Conservation (phyloP, 1,284 basidiomycete species). For the Apiotrichum siamense region DNA sequence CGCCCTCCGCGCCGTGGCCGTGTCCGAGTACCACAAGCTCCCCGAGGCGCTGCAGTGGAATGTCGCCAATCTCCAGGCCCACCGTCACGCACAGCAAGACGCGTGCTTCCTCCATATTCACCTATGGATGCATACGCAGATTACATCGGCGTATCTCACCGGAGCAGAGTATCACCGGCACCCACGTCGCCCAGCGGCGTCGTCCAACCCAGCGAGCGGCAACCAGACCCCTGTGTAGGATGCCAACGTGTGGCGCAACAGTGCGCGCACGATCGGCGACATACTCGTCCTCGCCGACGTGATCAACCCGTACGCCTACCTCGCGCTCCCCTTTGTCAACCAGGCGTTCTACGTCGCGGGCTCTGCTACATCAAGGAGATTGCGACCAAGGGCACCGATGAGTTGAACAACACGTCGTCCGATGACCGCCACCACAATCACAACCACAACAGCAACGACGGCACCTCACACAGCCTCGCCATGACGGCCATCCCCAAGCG, state of each 20-base stretch:
- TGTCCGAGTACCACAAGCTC: conserved; percentile 22
- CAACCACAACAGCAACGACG: no score
- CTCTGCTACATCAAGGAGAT: conserved; percentile 32
- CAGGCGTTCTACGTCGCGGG: conserved; percentile 32
- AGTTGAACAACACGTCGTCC: no score
- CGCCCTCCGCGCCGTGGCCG: conserved; percentile 5
- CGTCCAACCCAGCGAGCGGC: no score
- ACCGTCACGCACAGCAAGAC: conserved; percentile 16
- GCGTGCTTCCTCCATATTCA: conserved; percentile 27
- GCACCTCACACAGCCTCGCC: background rate
- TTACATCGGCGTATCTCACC: conserved; percentile 17
- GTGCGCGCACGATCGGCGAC: conserved; percentile 31
- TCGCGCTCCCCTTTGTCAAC: conserved; percentile 29
- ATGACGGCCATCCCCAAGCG: background rate
- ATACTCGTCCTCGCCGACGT: conserved; percentile 30
- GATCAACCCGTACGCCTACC: conserved; percentile 24
- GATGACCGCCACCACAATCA: no score
- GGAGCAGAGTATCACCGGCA: no score
- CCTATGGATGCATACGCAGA: conserved; percentile 35
- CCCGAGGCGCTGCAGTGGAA: conserved; percentile 31
- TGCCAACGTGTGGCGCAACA: conserved; percentile 33
- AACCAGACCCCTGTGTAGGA: no score
- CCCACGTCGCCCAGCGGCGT: no score
- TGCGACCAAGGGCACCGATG: no score
- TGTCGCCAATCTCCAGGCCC: conserved; percentile 26